Evolutionary conservation across 2,329 filamentous ascomycete genomes (phyloP), one percentile per base, ranked within the genome.

Genomic region (Juglanconis oblonga): DNA sequence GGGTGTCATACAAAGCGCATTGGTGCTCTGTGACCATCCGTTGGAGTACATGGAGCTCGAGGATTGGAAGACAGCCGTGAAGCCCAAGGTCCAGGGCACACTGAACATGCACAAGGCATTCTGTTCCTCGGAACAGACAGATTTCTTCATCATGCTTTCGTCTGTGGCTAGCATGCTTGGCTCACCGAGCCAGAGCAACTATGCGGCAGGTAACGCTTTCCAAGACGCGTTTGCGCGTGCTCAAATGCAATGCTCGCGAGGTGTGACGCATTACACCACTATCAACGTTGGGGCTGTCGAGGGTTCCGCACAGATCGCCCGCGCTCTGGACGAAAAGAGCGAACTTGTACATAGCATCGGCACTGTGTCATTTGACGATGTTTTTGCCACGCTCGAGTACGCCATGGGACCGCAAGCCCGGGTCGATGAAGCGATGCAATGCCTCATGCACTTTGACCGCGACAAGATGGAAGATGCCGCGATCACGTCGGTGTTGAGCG

Each of bases 1-100:
- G 40, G 78, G 79, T 9, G 70, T 79, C 14, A 69, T 81, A 45
- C 76, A 80, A 50, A 69, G 69, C 4, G 73, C 76, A 3, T 78
- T 80, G 76, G 74, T 79, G 1, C 67, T 76, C 14, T 59, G 55
- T 10, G 66, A 66, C 40, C 47, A 49, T 10, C 53, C 52, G 0
- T 52, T 62, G n/a, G 40, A 58, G 5, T 24, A 47, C 31, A 61
- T 64, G 57, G 45, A 13, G 8, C 32, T 53, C 3, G 53, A 57
- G 1, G 60, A 65, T 5, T 66, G 52, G 13, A 11, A 42, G 1
- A 38, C 35, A 4, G 45, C 62, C 2, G 8, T 64, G 8, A 52
- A 45, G 2, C 62, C 64, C 14, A 67, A 67, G 35, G 61, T 66
- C 2, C n/a, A 44, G 9, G 62, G 65, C 3, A 63, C 65, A 0